Evolutionary conservation across 192 early-diverging fungal species (phyloP).

Genomic region (Coemansia erecta): DNA sequence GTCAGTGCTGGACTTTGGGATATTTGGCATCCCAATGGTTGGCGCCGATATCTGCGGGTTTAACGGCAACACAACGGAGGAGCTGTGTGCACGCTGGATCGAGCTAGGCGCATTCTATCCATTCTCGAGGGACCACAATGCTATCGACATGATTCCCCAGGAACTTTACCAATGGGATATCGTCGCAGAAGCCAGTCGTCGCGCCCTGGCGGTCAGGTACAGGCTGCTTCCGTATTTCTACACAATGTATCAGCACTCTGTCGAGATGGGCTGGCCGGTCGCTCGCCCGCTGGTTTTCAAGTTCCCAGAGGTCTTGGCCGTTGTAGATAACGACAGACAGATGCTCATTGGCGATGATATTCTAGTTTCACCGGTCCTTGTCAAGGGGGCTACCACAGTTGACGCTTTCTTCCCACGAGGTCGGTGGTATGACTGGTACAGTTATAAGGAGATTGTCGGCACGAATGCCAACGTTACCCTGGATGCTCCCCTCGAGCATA

Average conservation of each 20-base stretch:
- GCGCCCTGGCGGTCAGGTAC: slow-evolving; percentile 59
- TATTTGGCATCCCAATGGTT: slow-evolving; percentile 69
- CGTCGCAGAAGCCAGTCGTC: slow-evolving; percentile 58
- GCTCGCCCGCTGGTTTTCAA: slow-evolving; percentile 59
- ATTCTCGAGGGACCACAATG: slow-evolving; percentile 66
- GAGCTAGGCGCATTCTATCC: slow-evolving; percentile 64
- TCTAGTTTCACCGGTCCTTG: slow-evolving; percentile 60
- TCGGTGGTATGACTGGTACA: slow-evolving; percentile 64
- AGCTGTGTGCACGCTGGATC: slow-evolving; percentile 66
- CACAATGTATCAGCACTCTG: slow-evolving; percentile 53
- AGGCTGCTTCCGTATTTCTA: slow-evolving; percentile 64
- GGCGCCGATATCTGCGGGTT: slow-evolving; percentile 79
- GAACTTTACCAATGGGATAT: slow-evolving; percentile 60
- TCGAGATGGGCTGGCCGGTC: slow-evolving; percentile 55
- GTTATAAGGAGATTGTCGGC: slow-evolving; percentile 15
- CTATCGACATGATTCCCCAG: slow-evolving; percentile 49
- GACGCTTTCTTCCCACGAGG: slow-evolving; percentile 62
- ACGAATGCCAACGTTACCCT: slow-evolving; percentile 31
- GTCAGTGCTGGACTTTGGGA: slow-evolving; percentile 60
- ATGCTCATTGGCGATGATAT: slow-evolving; percentile 59
- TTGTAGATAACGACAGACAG: slow-evolving; percentile 58
- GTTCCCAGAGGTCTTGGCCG: slow-evolving; percentile 36
- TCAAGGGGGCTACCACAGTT: slow-evolving; percentile 51
- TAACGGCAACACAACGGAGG: slow-evolving; percentile 56
- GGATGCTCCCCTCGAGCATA: slow-evolving; percentile 52